Percentiles rank a stretch among this genome's conserved stretches.
Conservation (phyloP, 2,329 filamentous ascomycete species). For the Ceratocystis cubensis region DNA sequence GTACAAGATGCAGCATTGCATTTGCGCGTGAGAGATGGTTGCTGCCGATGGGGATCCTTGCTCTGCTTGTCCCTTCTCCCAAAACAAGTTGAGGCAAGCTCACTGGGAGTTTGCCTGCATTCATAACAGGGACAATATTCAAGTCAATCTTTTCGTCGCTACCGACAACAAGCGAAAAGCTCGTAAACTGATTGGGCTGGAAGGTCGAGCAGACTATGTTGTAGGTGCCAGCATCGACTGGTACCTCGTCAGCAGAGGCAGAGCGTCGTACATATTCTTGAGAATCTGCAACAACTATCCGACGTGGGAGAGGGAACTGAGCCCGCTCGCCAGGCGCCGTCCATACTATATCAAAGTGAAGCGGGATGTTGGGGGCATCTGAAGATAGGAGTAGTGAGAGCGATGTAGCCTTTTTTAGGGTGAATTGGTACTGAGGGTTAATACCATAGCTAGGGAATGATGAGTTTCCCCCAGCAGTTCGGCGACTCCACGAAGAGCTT, state of each 20-base stretch:
- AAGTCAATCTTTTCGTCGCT: slow-evolving; percentile 42
- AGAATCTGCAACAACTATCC: slow-evolving; percentile 70
- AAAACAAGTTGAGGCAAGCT: slow-evolving; percentile 46
- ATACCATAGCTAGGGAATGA: slow-evolving; percentile 62
- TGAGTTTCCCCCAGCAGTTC: slow-evolving; percentile 74
- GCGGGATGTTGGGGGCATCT: slow-evolving; percentile 51
- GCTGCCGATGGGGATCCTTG: slow-evolving; percentile 27
- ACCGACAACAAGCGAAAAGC: slow-evolving; percentile 64
- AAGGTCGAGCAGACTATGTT: slow-evolving; percentile 87
- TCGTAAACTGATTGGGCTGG: slow-evolving; percentile 61
- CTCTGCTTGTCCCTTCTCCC: slow-evolving; percentile 30
- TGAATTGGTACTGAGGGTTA: slow-evolving; percentile 76
- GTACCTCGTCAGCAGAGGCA: slow-evolving; percentile 50
- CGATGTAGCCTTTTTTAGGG: slow-evolving; percentile 43
- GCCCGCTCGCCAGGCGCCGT: slow-evolving; percentile 56
- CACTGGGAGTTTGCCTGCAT: slow-evolving; percentile 58
- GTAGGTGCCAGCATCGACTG: slow-evolving; percentile 60
- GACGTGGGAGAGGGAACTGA: slow-evolving; percentile 47
- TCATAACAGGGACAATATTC: slow-evolving; percentile 53
- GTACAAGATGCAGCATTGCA: slow-evolving; percentile 11
- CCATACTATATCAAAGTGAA: slow-evolving; percentile 78
- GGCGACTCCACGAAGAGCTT: slow-evolving; percentile 58
- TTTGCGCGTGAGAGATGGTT: slow-evolving; percentile 14
- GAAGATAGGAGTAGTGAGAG: slow-evolving; percentile 65
- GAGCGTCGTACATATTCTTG: slow-evolving; percentile 80